Conservation (phyloP, 1,284 basidiomycete genomes). For the Phlebopus sp. region DNA sequence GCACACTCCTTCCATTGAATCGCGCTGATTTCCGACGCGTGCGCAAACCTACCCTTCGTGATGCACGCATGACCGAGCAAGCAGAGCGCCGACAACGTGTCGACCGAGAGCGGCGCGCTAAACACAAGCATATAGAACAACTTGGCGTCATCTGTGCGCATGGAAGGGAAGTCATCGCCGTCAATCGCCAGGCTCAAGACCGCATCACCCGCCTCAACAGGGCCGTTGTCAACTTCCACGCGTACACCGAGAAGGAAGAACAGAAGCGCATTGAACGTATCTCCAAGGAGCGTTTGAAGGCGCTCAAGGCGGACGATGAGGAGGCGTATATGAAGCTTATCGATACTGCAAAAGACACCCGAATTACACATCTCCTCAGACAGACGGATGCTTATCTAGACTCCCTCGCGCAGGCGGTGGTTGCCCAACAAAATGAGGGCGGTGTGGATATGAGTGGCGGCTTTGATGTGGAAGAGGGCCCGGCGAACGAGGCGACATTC, state of each 20-base stretch:
- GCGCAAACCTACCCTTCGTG: conserved; percentile 86
- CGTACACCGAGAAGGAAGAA: conserved; percentile 95
- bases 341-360: conserved; percentile 98
- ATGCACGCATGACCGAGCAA: conserved; percentile 88
- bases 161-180: conserved; percentile 71
- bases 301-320: conserved; percentile 97
- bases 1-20: conserved; percentile 89
- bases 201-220: conserved; percentile 84
- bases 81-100: conserved; percentile 90
- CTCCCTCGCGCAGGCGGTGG: conserved; percentile 91
- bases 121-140: conserved; percentile 96
- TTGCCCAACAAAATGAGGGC: conserved; percentile 89
- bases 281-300: conserved; percentile 97
- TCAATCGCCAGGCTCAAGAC: conserved; percentile 65
- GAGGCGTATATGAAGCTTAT: conserved; percentile 99
- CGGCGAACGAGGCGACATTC: conserved; percentile 86
- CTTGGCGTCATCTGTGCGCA: conserved; percentile 87
- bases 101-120: conserved; percentile 91
- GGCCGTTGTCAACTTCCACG: conserved; percentile 85
- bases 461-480: conserved; percentile 64
- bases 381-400: conserved; percentile 97
- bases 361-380: conserved; percentile 93
- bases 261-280: conserved; percentile 96
- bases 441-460: conserved; percentile 37
- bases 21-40: conserved; percentile 88